Evolutionary conservation across 345 rosid species (phyloP), one percentile per base, ranked within the genome.

Genomic region (Ceriops zippeliana): DNA sequence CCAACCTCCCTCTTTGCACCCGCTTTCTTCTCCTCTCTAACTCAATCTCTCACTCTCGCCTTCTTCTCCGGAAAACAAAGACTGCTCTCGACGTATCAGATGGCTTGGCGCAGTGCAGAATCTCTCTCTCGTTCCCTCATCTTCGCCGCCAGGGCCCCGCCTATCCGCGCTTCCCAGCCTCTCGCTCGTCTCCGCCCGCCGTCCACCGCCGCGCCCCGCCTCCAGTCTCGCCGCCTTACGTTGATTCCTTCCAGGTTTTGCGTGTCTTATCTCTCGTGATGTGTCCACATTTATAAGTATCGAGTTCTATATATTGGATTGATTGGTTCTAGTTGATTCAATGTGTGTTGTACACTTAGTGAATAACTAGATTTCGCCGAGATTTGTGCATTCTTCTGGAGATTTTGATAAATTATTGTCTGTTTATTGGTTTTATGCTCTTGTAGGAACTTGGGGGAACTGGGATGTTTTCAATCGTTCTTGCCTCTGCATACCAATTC

Each of bases 371-470:
- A 37, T 37, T 37, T 37, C 46, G 46, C 46, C 15, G 9, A 37
- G 46, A 37, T 37, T 1, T 37, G 46, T 37, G 46, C 10, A 1
- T 42, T 42, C 5, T 30, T 31, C 6, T 5, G 19, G 49, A 42
- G 3, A 13, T 42, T 42, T 54, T 54, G 17, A 54, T 22, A 22
- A 54, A n/a, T 19, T 19, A 57, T 38, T 63, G 10, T 10, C 21
- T 35, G 7, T 22, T 19, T 54, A 31, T 63, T 24, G 38, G 31
- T 47, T 72, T 52, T 26, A 30, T 34, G 10, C 22, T 56, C 21
- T 62, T 68, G 31, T 67, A 91, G 99, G 91, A 90, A 74, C 73
- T 73, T 91, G 74, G 96, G 97, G 70, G 98, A 81, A 81, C 69
- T 90, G 52, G 98, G 98, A 65, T 88, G 96, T 69, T 46, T 63